Evolutionary conservation across 495 filamentous ascomycete genomes (phyloP), one percentile per base, ranked within the genome.

Genomic region (Bryoglossum gracile): DNA sequence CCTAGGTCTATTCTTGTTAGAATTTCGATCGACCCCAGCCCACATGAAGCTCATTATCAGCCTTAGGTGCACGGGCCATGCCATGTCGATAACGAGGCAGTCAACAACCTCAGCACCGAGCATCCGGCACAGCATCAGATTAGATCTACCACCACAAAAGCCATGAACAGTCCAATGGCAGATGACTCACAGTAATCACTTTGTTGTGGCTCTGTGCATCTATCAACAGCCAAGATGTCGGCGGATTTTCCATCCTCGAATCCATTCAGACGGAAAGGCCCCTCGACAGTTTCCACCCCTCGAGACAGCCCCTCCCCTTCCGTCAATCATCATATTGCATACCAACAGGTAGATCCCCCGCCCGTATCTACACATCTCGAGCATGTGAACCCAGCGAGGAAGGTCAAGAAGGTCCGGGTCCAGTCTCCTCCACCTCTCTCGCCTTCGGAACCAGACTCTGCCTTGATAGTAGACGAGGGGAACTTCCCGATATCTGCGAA

Each of bases 401-500:
- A 76, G 54, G 59, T 71, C 3, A 78, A 78, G 59, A 77, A 66
- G 53, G 75, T 78, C 21, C 69, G 74, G 43, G 73, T 78, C 1
- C 73, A 77, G 55, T 77, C 74, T 24, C 75, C 75, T 24, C 75
- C 74, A 43, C 73, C 75, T 1, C 69, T 68, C 9, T 72, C 69
- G 11, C 72, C 71, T 48, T 55, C 73, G 39, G 64, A 62, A 24
- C 46, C 53, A 1, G 52, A 60, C 30, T 53, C 45, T n/a, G 28
- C 59, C 17, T 62, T 61, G 16, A 65, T 57, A n/a, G 48, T 56
- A 33, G 53, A 43, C n/a, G 49, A 56, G 5, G 51, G 58, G 25
- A 25, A n/a, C 9, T 46, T 47, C 40, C 36, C 21, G 47, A 60
- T 45, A 63, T 66, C 48, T 48, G 55, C 26, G 43, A 68, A 64